Evolutionary conservation across 148 eudicot genomes (phyloP), one percentile per base, ranked within the genome.

Genomic region (Amaranthus cruentus): DNA sequence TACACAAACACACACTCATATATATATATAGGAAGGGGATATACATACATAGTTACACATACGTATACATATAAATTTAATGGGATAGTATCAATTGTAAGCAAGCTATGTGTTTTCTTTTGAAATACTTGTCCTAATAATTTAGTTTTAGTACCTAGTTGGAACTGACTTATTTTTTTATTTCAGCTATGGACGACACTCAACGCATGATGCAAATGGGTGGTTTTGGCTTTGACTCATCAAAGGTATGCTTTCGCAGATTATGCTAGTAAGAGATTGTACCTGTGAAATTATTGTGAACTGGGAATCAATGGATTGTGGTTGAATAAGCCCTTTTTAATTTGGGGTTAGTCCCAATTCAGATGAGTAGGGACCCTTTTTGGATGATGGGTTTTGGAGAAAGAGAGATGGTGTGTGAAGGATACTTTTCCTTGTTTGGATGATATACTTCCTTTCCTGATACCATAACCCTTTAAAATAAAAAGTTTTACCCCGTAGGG

Each of bases 121-220:
- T 28, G 38, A 28, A 28, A 28, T 28, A 28, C 38, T 0, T 28
- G 38, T 28, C 38, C 38, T 28, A 28, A 9, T 52, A 28, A 9
- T 53, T 60, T 65, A 73, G 10, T 60, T 12, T 10, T 49, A 55
- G 51, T 47, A 42, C 70, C 66, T 48, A 14, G 3, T 47, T 62
- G 72, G 46, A 60, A 69, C 55, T 78, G 14, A 63, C 53, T 8
- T 74, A 6, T 56, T 14, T 2, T 75, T 72, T 71, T 75, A 51
- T 66, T 85, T 73, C 87, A 94, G 98, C 97, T 71, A 89, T 84
- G 81, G 98, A 94, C 82, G 98, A 91, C 78, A 91, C 98, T n/a
- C 98, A 94, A 66, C 88, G 86, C 42, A 94, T 94, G 98, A 94
- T 94, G 98, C 98, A 91, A 84, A 94, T 94, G 98, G 83, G 99